Evolutionary conservation across 495 filamentous ascomycete genomes (phyloP), one percentile per base, ranked within the genome.

Genomic region (Talaromyces trachyspermus): DNA sequence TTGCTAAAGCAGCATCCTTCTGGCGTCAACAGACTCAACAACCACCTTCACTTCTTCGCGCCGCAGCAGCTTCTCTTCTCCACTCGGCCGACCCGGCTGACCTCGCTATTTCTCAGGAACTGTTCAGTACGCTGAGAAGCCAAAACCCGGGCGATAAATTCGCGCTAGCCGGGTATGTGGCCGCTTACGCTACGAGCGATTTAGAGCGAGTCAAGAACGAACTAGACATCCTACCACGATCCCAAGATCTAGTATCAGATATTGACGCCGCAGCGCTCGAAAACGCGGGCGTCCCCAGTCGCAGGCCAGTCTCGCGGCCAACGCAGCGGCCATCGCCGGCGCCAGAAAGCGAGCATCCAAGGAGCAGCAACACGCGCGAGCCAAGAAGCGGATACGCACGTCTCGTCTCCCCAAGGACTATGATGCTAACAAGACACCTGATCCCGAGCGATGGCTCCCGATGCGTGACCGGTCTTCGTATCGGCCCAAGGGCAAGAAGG

Each of bases 391-490:
- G 49, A 69, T 81, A 44, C 74, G 82, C 39, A 83, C 84, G 57
- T 77, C 71, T 6, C 67, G 75, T 33, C 70, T 95, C 42, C 89
- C 90, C 15, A 90, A 90, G 67, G 78, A 88, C 56, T 89, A 82
- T 55, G 87, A 82, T 50, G 63, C 75, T 27, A 76, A 68, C 55
- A 95, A 89, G 73, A 79, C 77, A 36, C 71, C 85, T 5, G 92
- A 97, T 57, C 83, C 86, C 1, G 94, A 99, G 65, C 69, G 92
- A 40, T 99, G 92, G 92, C 64, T 97, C 49, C 91, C 92, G 18
- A 68, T 97, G 48, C 77, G 83, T 40, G 92, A 99, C 57, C 76
- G 92, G 12, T 94, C 86, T 52, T 83, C 77, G 35, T 99, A 95
- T 66, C 69, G 84, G 41, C 90, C 90, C 11, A 95, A 94, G 68